Evolutionary conservation across 108 stramenopile species (phyloP).

Genomic region (Aurantiochytrium sp.): DNA sequence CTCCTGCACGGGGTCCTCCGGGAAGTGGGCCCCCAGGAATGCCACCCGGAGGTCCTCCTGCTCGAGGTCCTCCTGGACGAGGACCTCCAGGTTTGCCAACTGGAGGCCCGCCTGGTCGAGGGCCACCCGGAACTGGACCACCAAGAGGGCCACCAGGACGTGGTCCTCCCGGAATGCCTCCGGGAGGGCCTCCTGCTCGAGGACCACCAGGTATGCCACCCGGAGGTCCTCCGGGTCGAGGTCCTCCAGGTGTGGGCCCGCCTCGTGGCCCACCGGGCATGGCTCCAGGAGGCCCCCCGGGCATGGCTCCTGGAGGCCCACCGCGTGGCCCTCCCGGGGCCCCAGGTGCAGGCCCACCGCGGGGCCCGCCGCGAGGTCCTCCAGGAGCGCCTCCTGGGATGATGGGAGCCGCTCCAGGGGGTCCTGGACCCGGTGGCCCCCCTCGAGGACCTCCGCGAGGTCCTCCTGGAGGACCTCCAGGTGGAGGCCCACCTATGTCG

Average conservation of each 20-base stretch:
- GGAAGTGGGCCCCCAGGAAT: conserved; percentile 20
- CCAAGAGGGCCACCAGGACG: background rate
- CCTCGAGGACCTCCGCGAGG: background rate
- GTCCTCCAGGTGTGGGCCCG: background rate
- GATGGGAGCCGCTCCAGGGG: too few relatives aligned
- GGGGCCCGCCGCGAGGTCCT: conserved; percentile 16
- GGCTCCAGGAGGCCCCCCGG: conserved; percentile 15
- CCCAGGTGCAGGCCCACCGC: conserved; percentile 11
- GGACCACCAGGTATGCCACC: background rate
- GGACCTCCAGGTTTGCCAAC: background rate
- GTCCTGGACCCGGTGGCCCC: too few relatives aligned
- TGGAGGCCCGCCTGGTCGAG: conserved; percentile 24
- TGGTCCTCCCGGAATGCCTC: background rate
- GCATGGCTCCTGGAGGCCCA: conserved; percentile 20
- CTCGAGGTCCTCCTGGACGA: conserved; percentile 5
- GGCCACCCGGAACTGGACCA: background rate
- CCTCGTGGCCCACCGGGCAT: background rate
- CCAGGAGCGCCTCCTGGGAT: background rate
- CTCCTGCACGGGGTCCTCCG: conserved; percentile 23
- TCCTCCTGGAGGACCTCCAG: conserved; percentile 20
- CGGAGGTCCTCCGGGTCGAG: background rate
- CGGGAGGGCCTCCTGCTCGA: background rate
- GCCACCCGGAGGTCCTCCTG: conserved; percentile 33
- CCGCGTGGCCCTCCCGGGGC: background rate
- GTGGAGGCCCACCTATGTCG: background rate